Evolutionary conservation across 495 filamentous ascomycete species (phyloP).

Genomic region (Hyaloscypha finlandica): DNA sequence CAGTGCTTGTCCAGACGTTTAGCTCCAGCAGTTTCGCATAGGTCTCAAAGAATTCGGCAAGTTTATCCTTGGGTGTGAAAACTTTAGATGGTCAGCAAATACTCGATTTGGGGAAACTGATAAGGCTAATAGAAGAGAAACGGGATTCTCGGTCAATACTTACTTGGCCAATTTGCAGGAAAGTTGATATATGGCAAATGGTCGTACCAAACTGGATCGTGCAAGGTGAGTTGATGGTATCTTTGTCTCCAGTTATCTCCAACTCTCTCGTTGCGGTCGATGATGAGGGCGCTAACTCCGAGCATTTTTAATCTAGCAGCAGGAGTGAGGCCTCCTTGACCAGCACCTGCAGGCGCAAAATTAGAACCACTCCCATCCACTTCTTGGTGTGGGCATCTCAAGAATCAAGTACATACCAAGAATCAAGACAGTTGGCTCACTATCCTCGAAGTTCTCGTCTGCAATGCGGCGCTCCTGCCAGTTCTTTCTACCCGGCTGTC

Average conservation of each 20-base stretch:
- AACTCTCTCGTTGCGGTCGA: conserved; percentile 61
- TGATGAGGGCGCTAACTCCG: conserved; percentile 53
- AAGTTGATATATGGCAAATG: conserved; percentile 68
- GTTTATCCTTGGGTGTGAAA: conserved; percentile 70
- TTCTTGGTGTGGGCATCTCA: not conserved
- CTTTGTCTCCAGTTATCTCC: conserved; percentile 70
- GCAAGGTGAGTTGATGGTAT: conserved; percentile 52
- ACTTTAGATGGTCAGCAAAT: not conserved
- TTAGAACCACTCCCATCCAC: too few relatives aligned
- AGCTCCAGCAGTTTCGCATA: conserved; percentile 66
- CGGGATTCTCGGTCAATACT: not conserved
- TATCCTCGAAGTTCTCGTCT: conserved; percentile 50
- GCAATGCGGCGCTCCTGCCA: conserved; percentile 57
- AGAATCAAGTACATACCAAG: conserved; percentile 42
- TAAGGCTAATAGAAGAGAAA: not conserved
- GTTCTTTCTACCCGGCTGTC: conserved; percentile 38
- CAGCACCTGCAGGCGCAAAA: conserved; percentile 22
- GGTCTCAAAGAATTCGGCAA: conserved; percentile 68
- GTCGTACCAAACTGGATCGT: conserved; percentile 67
- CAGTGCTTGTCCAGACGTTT: conserved; percentile 60
- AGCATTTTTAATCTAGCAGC: conserved; percentile 66
- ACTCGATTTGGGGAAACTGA: not conserved
- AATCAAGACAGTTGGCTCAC: conserved; percentile 60
- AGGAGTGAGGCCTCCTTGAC: conserved; percentile 51
- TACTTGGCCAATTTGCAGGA: conserved; percentile 52